A percentile compares a stretch with the other conserved stretches of the same genome.
Evolutionary conservation across 1,284 basidiomycete genomes (phyloP).

Genomic region (Quambalaria eucalypti): DNA sequence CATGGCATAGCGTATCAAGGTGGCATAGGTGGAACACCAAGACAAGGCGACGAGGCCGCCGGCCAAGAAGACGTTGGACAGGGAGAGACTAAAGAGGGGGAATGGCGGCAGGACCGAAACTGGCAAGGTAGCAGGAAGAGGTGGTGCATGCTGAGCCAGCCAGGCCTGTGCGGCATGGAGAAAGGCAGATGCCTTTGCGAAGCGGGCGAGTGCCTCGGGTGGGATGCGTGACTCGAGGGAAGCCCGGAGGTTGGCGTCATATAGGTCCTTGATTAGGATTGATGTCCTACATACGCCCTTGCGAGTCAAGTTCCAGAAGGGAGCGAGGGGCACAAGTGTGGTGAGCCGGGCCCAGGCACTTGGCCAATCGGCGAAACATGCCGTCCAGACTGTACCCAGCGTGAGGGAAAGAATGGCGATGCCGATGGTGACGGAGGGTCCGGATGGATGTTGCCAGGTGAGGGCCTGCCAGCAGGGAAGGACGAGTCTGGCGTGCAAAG

Average conservation of each 20-base stretch:
- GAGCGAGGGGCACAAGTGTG: neutral
- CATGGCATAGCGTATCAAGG: slow-evolving; percentile 34
- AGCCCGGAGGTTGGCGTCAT: neutral
- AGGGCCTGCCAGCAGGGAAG: slow-evolving; percentile 14
- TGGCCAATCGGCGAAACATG: neutral
- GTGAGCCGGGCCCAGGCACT: neutral
- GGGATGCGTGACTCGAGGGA: neutral
- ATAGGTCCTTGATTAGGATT: neutral
- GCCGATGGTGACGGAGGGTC: slow-evolving; percentile 1
- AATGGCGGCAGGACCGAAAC: slow-evolving; percentile 31
- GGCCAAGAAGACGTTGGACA: slow-evolving; percentile 34
- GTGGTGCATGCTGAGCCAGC: neutral
- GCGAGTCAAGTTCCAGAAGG: neutral
- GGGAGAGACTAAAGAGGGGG: slow-evolving; percentile 34
- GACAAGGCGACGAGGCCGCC: slow-evolving; percentile 35
- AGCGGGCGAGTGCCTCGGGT: neutral
- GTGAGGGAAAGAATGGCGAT: slow-evolving; percentile 8
- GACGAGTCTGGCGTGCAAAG: slow-evolving; percentile 10
- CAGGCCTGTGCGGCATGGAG: neutral
- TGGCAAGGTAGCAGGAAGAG: neutral
- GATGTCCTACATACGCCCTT: neutral
- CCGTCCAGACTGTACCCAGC: neutral
- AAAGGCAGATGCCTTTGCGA: neutral
- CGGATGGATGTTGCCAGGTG: neutral
- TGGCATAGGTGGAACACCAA: slow-evolving; percentile 45